Conservation (phyloP, 106 monocot genomes). For the Dioscorea alata region DNA sequence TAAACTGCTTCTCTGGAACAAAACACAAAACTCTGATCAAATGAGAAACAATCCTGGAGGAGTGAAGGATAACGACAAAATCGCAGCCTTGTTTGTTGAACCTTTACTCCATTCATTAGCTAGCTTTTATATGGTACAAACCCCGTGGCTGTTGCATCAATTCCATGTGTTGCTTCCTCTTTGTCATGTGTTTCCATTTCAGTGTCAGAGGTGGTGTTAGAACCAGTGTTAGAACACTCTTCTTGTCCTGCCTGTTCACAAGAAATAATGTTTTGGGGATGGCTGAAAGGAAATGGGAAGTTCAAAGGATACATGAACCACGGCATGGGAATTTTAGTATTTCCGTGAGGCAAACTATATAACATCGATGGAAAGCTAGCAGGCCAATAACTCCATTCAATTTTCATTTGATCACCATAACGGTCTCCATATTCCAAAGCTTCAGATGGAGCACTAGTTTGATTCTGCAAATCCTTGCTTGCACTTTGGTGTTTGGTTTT, state of each 20-base stretch:
- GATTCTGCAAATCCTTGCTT: conserved; percentile 1
- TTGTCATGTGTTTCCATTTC: conserved; percentile 3
- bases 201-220: conserved; percentile 14
- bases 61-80: conserved; percentile 13
- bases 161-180: neutral
- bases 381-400: conserved; percentile 21
- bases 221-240: conserved; percentile 34
- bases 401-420: neutral
- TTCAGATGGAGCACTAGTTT: neutral
- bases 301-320: conserved; percentile 33
- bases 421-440: neutral
- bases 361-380: conserved; percentile 26
- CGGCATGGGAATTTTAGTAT: conserved; percentile 14
- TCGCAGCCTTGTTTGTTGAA: conserved; percentile 21
- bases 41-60: no score
- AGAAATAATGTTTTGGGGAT: conserved; percentile 10
- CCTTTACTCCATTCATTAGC: conserved; percentile 7
- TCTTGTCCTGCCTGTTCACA: conserved; percentile 1
- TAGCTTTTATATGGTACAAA: conserved; percentile 55
- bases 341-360: conserved; percentile 17
- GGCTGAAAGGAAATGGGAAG: conserved; percentile 14
- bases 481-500: neutral
- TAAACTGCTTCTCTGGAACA: no score
- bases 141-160: conserved; percentile 6
- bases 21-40: no score